Base-by-base conservation (phyloP, 2,329 filamentous ascomycete species). In the Camillea tinctor region DNA sequence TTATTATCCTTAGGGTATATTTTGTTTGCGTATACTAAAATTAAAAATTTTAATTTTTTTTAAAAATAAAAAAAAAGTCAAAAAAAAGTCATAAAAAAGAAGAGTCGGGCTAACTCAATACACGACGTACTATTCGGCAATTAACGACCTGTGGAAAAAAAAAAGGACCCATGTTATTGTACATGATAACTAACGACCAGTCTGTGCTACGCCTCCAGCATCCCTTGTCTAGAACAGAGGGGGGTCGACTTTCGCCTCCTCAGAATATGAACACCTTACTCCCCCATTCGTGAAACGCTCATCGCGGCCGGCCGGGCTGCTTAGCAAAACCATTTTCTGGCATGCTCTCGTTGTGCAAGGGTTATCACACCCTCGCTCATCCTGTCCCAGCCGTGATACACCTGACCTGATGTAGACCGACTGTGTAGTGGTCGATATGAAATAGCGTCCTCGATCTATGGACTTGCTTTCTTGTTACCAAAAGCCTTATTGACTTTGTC, bases 361-460 rank as follows among this genome's bases (percentile, higher is more conserved):
- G 60, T 64, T 64, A 52, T 54, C 62, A 67, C 65, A 64, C 59
- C 65, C 63, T 61, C 57, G 57, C 58, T 50, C 56, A 50, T 30
- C 44, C 17, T 8, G 57, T 59, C 50, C 55, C 57, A 59, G 36
- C 52, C 56, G 56, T 60, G 58, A 50, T 44, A 44, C 36, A 44
- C 56, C 17, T 60, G 54, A 54, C 58, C 64, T 44, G 57, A 60
- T 55, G 56, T 56, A 53, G 19, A 55, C 20, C 36, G 17, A 48
- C 53, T 13, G 26, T 8, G 50, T n/a, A 48, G 19, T 50, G 19
- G 19, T 23, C 49, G 49, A 50, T 50, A 48, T 55, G n/a, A 40
- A n/a, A 22, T 36, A 30, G 23, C 26, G 24, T 36, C n/a, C 9
- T 44, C 11, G 36, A 44, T 44, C 36, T 44, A 44, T 44, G 36